These are phyloP conservation scores for Dactylis glomerata DNA, from an alignment of 176 grass and related monocot species.

Conservation along the genomic window DNA sequence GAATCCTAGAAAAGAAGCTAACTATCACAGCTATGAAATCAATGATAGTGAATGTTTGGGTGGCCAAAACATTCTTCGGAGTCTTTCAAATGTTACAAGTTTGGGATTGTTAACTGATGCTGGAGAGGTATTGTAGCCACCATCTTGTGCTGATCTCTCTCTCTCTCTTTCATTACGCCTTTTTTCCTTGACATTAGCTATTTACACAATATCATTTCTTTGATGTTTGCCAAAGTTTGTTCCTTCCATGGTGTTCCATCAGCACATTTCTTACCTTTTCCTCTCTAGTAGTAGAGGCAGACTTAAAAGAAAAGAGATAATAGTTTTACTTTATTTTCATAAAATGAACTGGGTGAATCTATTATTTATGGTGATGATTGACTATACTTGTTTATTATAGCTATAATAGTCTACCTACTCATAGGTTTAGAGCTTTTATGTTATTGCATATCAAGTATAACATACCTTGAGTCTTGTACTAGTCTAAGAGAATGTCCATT, in stretches of 20 bases:
- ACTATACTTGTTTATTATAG: neutral
- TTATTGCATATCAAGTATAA: neutral
- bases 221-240: neutral
- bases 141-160: neutral
- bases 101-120: conserved; percentile 13
- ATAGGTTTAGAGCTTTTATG: neutral
- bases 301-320: no score
- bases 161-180: neutral
- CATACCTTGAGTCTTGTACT: neutral
- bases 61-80: neutral
- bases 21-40: neutral
- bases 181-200: neutral
- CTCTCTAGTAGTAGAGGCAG: neutral
- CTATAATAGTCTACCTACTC: neutral
- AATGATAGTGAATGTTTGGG: neutral
- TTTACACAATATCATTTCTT: neutral
- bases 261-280: neutral
- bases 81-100: neutral
- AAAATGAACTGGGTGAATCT: neutral
- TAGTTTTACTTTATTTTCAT: neutral
- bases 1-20: neutral
- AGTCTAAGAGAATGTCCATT: neutral
- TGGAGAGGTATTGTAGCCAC: neutral
- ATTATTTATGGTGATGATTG: neutral
- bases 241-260: neutral